Base-by-base conservation (phyloP, 306 rosid species). In the Vigna radiata region DNA sequence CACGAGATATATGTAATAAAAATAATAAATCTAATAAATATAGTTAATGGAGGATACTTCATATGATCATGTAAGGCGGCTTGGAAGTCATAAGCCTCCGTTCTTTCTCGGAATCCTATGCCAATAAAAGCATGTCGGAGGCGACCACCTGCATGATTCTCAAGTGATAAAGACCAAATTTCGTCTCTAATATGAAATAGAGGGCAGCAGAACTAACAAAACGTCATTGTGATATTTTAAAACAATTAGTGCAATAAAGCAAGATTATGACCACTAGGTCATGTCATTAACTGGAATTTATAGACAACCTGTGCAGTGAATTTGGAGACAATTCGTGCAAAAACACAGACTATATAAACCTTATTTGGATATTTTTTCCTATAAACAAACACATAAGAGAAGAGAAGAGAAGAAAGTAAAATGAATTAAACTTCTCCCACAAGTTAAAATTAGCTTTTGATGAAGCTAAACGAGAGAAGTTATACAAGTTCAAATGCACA, bases 61-160 rank as follows among this genome's bases (percentile, higher is more conserved):
- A 95, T 88, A 83, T 95, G 97, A 72, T 95, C 97, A 74, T 92
- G 97, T 82, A 95, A 79, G 77, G 99, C 96, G 55, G 99, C 99
- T 87, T 95, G 97, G 82, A 95, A 95, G 80, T 95, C 97, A 87
- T 95, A 95, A 50, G 99, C 99, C 84, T 92, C 97, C 43, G 97
- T 89, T 83, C 99, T 88, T 86, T 92, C 99, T 73, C 97, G 89
- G 83, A 95, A 95, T 73, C 99, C 99, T 59, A 92, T 2, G 72
- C 99, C 99, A 82, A 95, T 90, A 81, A 95, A 95, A 77, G 99
- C 99, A 85, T 95, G 97, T 39, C 99, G 88, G 80, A 84, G 94
- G 55, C 93, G 96, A 68, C 99, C 99, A 79, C 55, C 99, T 95
- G 86, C 84, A 67, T 31, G 29, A 61, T 70, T 83, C 59, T 73